These are phyloP conservation scores for Panellus pusillus DNA, from an alignment of 768 basidiomycete genomes.

Conservation along the genomic window DNA sequence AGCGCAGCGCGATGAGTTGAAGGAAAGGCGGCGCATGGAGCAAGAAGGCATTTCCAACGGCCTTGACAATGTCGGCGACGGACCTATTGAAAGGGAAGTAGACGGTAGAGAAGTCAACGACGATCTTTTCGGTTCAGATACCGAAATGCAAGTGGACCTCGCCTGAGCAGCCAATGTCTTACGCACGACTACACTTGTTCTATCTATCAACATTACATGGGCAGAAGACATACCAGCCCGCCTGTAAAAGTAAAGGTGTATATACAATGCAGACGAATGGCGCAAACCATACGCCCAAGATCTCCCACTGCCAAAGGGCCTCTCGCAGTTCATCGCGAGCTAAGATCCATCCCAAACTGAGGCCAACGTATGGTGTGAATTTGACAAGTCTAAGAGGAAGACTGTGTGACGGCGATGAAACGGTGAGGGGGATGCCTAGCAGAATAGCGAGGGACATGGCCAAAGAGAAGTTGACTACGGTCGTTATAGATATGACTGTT, in stretches of 20 bases:
- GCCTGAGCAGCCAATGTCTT: background rate
- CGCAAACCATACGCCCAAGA: constrained; percentile 79
- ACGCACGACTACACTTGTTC: background rate
- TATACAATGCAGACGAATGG: constrained; percentile 83
- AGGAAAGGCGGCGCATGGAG: constrained; percentile 68
- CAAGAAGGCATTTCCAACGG: constrained; percentile 63
- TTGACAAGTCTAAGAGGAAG: constrained; percentile 26
- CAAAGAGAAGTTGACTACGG: constrained; percentile 91
- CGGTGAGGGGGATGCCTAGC: constrained; percentile 65
- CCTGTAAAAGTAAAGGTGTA: constrained; percentile 71
- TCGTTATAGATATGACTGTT: constrained; percentile 78
- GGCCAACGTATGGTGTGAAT: constrained; percentile 42
- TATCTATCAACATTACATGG: constrained; percentile 22
- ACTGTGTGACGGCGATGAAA: constrained; percentile 35
- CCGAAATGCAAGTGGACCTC: constrained; percentile 38
- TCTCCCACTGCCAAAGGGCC: constrained; percentile 75
- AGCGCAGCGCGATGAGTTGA: constrained; percentile 76
- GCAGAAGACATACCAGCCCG: constrained; percentile 53
- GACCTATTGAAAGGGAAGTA: constrained; percentile 27
- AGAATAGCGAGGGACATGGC: constrained; percentile 68
- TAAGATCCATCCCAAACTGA: constrained; percentile 60
- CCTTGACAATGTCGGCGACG: constrained; percentile 33
- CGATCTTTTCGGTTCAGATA: constrained; percentile 51
- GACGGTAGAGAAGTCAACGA: constrained; percentile 32
- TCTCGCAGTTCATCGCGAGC: constrained; percentile 43